Evolutionary conservation across 108 stramenopile species (phyloP).

Genomic region (Cyclotella kingstonii): DNA sequence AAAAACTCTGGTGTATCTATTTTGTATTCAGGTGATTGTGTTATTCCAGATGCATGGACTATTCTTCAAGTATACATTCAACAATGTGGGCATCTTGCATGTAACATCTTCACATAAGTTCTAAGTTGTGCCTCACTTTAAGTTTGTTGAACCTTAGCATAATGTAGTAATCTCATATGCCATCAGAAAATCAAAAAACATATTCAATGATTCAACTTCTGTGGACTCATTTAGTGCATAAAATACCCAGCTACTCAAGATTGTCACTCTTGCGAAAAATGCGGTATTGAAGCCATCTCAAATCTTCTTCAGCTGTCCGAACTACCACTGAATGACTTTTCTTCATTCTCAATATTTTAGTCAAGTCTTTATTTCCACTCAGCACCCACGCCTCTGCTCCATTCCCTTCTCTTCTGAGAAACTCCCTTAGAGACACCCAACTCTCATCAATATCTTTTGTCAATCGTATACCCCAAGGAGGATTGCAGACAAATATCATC

Average conservation of each 20-base stretch:
- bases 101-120: too few relatives aligned
- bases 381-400: slow-evolving; percentile 75
- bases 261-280: slow-evolving; percentile 29
- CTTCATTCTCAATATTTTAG: slow-evolving; percentile 61
- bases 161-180: too few relatives aligned
- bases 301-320: slow-evolving; percentile 69
- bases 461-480: slow-evolving; percentile 80
- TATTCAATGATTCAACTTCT: too few relatives aligned
- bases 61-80: too few relatives aligned
- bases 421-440: slow-evolving; percentile 70
- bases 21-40: too few relatives aligned
- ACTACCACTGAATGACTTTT: slow-evolving; percentile 61
- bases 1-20: too few relatives aligned
- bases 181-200: too few relatives aligned
- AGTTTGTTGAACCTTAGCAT: too few relatives aligned
- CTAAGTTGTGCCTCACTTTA: too few relatives aligned
- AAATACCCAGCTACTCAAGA: background rate
- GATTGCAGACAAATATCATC: slow-evolving; percentile 68
- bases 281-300: slow-evolving; percentile 83
- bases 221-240: background rate
- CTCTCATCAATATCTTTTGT: slow-evolving; percentile 70
- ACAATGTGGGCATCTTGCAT: too few relatives aligned
- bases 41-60: too few relatives aligned
- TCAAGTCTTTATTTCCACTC: slow-evolving; percentile 70
- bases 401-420: slow-evolving; percentile 54